phyloP scores from a whole-genome alignment of 2,329 filamentous ascomycete species.

The Ophiobolus disseminans region DNA sequence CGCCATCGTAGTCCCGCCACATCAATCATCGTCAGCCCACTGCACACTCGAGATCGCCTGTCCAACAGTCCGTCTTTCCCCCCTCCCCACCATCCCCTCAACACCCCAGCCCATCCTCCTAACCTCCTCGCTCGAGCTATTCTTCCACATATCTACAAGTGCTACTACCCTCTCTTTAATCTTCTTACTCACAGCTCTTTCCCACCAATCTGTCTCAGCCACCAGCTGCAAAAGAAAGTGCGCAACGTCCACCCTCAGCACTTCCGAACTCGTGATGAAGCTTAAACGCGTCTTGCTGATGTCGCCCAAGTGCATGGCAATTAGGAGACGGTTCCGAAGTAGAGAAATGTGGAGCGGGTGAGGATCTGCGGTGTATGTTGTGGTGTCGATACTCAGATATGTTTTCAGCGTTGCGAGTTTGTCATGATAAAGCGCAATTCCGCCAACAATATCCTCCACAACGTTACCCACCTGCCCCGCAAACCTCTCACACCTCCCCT shows the following conservation, averaged over 20 bases:
- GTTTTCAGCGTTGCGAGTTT: conserved; percentile 16
- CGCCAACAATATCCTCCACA: conserved; percentile 19
- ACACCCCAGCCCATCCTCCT: conserved; percentile 20
- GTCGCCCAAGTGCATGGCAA: conserved; percentile 29
- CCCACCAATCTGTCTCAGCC: not conserved
- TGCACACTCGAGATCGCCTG: not conserved
- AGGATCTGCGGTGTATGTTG: not conserved
- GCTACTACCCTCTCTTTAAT: conserved; percentile 14
- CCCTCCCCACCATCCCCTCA: not conserved
- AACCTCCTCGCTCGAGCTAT: conserved; percentile 33
- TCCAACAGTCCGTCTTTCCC: not conserved
- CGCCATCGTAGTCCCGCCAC: too few species aligned
- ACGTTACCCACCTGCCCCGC: conserved; percentile 20
- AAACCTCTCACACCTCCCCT: conserved; percentile 22
- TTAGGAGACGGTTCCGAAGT: conserved; percentile 16
- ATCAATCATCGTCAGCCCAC: too few species aligned
- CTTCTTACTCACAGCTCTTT: not conserved
- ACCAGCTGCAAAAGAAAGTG: conserved; percentile 16
- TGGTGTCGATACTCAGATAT: conserved; percentile 4
- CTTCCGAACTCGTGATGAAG: conserved; percentile 30
- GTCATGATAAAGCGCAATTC: conserved; percentile 27
- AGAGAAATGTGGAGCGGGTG: conserved; percentile 10
- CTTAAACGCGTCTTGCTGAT: conserved; percentile 27
- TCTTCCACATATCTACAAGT: conserved; percentile 26
- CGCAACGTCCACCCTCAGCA: conserved; percentile 36